Conservation (phyloP, 1,284 basidiomycete species). For the Rugosomyces carneus region DNA sequence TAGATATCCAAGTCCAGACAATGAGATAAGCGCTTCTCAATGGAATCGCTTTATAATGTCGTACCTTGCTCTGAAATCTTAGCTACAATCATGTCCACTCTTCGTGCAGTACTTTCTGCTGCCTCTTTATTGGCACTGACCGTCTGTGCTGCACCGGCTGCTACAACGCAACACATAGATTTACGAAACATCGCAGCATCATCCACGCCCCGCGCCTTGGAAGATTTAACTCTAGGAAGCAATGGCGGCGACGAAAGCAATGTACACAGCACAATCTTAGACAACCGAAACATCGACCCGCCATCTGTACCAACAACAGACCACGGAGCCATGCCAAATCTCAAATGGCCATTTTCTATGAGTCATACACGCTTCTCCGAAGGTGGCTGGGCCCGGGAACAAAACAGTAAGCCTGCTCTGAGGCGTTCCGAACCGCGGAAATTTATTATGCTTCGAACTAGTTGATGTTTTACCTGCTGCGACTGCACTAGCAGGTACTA, state of each 20-base stretch:
- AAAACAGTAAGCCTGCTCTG: conserved; percentile 34
- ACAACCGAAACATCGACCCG: conserved; percentile 30
- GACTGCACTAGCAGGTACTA: conserved; percentile 26
- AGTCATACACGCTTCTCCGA: conserved; percentile 47
- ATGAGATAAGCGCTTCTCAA: neutral
- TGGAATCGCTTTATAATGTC: neutral
- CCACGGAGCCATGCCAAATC: conserved; percentile 32
- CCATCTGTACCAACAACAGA: conserved; percentile 45
- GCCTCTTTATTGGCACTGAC: neutral
- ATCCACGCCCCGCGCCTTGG: too few species aligned
- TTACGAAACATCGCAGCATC: too few species aligned
- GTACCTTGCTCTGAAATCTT: neutral
- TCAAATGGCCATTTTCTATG: conserved; percentile 56
- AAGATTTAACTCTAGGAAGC: neutral
- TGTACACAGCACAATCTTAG: conserved; percentile 41
- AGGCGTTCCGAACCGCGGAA: neutral
- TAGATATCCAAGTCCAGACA: neutral
- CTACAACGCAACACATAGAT: neutral
- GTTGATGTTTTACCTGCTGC: conserved; percentile 40
- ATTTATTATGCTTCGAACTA: conserved; percentile 10
- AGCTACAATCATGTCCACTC: neutral
- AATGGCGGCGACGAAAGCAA: conserved; percentile 32
- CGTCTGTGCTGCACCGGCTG: neutral
- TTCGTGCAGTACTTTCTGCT: neutral
- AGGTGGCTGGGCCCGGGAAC: conserved; percentile 55